Conservation (phyloP, 2,329 filamentous ascomycete species). For the Fusarium equiseti region DNA sequence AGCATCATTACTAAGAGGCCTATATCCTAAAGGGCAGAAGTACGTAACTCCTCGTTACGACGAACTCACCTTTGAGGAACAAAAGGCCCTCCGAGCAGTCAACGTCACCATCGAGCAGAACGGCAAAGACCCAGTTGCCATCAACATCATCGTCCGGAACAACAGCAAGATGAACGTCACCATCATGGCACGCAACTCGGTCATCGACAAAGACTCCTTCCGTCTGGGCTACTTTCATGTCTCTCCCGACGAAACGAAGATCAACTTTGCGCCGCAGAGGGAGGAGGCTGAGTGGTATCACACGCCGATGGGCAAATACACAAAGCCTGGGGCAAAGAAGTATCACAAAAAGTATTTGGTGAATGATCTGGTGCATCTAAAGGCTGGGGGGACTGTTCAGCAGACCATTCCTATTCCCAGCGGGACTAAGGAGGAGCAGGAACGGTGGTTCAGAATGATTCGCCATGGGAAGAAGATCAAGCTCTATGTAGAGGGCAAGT, state of each 20-base stretch:
- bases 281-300: neutral
- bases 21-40: neutral
- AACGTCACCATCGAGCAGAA: slow-evolving; percentile 1
- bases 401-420: neutral
- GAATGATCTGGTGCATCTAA: neutral
- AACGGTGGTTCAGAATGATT: neutral
- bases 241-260: neutral
- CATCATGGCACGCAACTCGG: neutral
- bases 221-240: neutral
- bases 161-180: slow-evolving; percentile 7
- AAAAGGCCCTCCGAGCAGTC: neutral
- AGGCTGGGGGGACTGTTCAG: neutral
- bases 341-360: neutral
- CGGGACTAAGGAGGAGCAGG: neutral
- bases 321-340: neutral
- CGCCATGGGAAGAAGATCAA: neutral
- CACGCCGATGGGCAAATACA: neutral
- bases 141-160: neutral
- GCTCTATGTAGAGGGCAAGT: neutral
- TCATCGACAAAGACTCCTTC: neutral
- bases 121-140: neutral
- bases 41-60: neutral
- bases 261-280: neutral
- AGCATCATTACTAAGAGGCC: too few species aligned
- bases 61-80: neutral